Conservation (phyloP, 2,329 filamentous ascomycete genomes). For the Colletotrichum tanaceti region DNA sequence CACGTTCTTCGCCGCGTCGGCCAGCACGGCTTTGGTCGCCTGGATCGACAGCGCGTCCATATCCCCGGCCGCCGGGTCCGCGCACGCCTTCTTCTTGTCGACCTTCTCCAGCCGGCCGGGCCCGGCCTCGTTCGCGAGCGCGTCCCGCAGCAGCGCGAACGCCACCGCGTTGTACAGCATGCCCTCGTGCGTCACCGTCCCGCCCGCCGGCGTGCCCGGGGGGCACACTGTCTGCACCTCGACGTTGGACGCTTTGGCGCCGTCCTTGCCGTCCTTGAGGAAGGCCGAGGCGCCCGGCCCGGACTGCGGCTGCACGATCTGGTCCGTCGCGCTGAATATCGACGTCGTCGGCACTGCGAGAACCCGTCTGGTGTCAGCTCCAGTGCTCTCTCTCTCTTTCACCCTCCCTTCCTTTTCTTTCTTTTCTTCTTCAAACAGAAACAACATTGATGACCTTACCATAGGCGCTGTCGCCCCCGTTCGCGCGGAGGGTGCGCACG, state of each 20-base stretch:
- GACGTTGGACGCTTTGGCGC: slow-evolving; percentile 60
- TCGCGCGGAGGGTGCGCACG: slow-evolving; percentile 54
- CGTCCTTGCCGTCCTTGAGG: slow-evolving; percentile 51
- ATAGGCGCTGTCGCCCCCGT: slow-evolving; percentile 63
- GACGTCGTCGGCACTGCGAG: slow-evolving; percentile 62
- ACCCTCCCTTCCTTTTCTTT: too few species aligned
- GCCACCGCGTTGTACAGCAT: slow-evolving; percentile 49
- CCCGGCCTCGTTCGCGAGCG: slow-evolving; percentile 24
- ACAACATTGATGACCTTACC: neutral
- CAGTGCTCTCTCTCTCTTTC: accelerated
- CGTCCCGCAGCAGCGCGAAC: slow-evolving; percentile 57
- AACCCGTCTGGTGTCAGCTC: neutral
- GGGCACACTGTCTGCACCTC: slow-evolving; percentile 60
- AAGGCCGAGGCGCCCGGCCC: slow-evolving; percentile 60
- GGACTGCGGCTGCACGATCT: slow-evolving; percentile 63
- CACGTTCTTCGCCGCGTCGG: slow-evolving; percentile 1
- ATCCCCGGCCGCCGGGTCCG: slow-evolving; percentile 17
- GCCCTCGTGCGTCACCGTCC: slow-evolving; percentile 62
- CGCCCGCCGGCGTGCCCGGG: slow-evolving; percentile 53
- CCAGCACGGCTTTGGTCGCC: slow-evolving; percentile 18
- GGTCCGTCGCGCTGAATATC: slow-evolving; percentile 61
- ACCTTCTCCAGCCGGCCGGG: slow-evolving; percentile 24
- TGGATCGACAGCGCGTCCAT: slow-evolving; percentile 8
- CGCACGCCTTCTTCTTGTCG: slow-evolving; percentile 22
- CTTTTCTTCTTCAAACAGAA: too few species aligned